phyloP scores from a whole-genome alignment of 192 early-diverging fungal species.

The Chytriomyces hyalinus region DNA sequence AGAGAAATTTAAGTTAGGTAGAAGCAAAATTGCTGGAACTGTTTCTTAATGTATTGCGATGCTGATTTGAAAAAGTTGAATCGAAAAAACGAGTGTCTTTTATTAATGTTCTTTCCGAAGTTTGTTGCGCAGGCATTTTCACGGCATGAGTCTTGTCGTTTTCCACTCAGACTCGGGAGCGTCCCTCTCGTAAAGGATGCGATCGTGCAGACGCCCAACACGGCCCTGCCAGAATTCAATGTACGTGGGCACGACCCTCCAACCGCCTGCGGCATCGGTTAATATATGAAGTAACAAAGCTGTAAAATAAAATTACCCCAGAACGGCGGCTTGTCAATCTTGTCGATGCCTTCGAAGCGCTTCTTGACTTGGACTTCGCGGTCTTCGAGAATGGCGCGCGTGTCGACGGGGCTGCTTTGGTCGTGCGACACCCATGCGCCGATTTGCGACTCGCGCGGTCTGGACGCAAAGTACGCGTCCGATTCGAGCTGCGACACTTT shows the following conservation, averaged over 20 bases:
- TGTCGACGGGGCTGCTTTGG: conserved; percentile 29
- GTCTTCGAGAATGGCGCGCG: conserved; percentile 43
- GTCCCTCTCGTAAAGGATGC: conserved; percentile 11
- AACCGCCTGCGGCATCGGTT: conserved; percentile 35
- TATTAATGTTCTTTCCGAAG: too few relatives aligned
- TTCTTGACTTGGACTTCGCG: conserved; percentile 26
- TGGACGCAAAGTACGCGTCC: conserved; percentile 56
- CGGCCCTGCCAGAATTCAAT: conserved; percentile 65
- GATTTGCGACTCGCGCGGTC: conserved; percentile 41
- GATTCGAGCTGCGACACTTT: conserved; percentile 37
- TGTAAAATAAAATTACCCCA: conserved; percentile 45
- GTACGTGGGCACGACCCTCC: conserved; percentile 45
- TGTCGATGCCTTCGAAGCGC: conserved; percentile 38
- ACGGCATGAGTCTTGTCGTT: conserved; percentile 19
- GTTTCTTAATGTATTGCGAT: too few relatives aligned
- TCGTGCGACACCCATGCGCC: conserved; percentile 53
- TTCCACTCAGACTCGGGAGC: conserved; percentile 7
- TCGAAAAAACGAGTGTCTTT: too few relatives aligned
- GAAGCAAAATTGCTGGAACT: too few relatives aligned
- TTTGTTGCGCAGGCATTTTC: neutral
- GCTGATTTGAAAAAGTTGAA: too few relatives aligned
- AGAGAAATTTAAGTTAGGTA: too few relatives aligned
- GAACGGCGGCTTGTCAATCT: conserved; percentile 48
- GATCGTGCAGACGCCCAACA: conserved; percentile 27
- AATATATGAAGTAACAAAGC: neutral